Conservation (phyloP, 805 yeast species). For the Candida sonorensis region DNA sequence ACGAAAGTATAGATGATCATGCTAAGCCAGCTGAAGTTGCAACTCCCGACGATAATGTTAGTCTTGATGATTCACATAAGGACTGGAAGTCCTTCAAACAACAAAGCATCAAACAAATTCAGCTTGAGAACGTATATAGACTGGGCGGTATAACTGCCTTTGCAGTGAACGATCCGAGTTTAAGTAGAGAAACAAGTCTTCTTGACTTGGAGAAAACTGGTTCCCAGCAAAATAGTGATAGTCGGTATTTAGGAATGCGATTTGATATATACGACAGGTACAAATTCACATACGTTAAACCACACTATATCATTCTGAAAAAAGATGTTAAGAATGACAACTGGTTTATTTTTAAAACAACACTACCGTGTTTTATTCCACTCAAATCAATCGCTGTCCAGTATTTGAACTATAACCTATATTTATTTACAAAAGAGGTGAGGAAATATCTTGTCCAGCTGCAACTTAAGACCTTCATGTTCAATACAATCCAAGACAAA, state of each 20-base stretch:
- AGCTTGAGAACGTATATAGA: conserved; percentile 40
- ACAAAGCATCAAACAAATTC: conserved; percentile 23
- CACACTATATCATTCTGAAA: conserved; percentile 43
- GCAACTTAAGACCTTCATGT: conserved; percentile 14
- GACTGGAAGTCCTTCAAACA: conserved; percentile 13
- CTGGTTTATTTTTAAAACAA: conserved; percentile 29
- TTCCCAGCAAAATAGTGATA: conserved; percentile 17
- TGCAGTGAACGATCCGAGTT: conserved; percentile 40
- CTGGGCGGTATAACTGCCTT: conserved; percentile 46
- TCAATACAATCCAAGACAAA: conserved; percentile 8
- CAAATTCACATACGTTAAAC: conserved; percentile 26
- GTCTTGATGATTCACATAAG: no score
- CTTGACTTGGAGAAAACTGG: no score
- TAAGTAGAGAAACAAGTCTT: no score
- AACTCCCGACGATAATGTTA: conserved; percentile 2
- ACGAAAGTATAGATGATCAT: neutral
- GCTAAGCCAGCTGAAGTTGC: neutral
- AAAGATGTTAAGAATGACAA: conserved; percentile 18
- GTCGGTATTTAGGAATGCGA: conserved; percentile 38
- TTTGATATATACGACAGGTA: conserved; percentile 36
- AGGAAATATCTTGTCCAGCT: conserved; percentile 19
- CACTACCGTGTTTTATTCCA: conserved; percentile 28
- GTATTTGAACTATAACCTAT: conserved; percentile 20
- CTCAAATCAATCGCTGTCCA: conserved; percentile 15
- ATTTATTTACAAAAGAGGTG: conserved; percentile 19